Evolutionary conservation across 768 basidiomycete species (phyloP).

Genomic region (Punctularia strigosozonata): DNA sequence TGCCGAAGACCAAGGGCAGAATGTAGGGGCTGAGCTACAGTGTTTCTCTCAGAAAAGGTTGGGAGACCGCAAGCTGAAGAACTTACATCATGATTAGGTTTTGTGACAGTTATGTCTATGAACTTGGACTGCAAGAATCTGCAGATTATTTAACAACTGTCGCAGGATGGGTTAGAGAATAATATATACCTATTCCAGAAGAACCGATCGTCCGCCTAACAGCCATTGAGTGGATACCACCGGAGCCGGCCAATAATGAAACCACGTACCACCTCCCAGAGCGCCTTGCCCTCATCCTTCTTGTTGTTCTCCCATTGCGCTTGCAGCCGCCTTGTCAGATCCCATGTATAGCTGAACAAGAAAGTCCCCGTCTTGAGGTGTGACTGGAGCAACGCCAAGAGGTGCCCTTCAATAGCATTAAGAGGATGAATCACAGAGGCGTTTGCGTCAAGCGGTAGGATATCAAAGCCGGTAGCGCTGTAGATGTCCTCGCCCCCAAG

Average conservation of each 20-base stretch:
- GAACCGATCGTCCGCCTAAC: constrained; percentile 86
- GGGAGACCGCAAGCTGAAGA: background rate
- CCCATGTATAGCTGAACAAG: constrained; percentile 85
- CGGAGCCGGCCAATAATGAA: no score
- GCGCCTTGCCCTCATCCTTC: constrained; percentile 36
- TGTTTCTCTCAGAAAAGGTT: constrained; percentile 8
- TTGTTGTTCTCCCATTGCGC: constrained; percentile 56
- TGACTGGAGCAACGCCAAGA: constrained; percentile 75
- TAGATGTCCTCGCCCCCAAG: constrained; percentile 83
- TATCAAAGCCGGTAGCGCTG: constrained; percentile 81
- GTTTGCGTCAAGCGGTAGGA: constrained; percentile 74
- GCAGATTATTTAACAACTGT: constrained; percentile 1
- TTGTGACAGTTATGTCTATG: constrained; percentile 38
- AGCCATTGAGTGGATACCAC: constrained; percentile 6
- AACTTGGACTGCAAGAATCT: constrained; percentile 50
- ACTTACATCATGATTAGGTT: constrained; percentile 57
- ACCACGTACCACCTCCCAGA: constrained; percentile 66
- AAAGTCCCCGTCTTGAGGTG: constrained; percentile 76
- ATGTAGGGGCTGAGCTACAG: constrained; percentile 76
- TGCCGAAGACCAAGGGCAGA: constrained; percentile 89
- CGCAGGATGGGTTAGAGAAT: constrained; percentile 5
- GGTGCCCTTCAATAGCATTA: constrained; percentile 79
- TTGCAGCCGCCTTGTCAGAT: constrained; percentile 82
- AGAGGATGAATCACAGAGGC: constrained; percentile 57
- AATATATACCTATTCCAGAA: constrained; percentile 84